Percentiles rank a stretch among this genome's conserved stretches.
These are phyloP conservation scores for Boletus barrowsii DNA, from an alignment of 768 basidiomycete species.

Conservation along the genomic window DNA sequence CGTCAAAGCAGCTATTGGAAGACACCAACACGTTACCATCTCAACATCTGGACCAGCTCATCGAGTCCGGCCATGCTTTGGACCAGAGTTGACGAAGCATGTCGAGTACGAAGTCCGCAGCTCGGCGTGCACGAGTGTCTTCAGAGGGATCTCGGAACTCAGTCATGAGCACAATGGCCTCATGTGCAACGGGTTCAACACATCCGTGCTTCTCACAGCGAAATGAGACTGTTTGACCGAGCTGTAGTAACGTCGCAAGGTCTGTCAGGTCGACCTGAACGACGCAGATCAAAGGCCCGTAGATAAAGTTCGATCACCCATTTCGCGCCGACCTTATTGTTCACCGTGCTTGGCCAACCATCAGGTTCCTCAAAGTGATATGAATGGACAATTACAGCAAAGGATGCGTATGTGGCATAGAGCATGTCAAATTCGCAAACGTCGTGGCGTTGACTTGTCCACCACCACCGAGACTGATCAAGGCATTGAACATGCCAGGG, in stretches of 20 bases:
- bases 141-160: neutral
- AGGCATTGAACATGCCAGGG: slow-evolving; percentile 37
- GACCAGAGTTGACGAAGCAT: too few species aligned
- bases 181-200: neutral
- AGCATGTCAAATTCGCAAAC: slow-evolving; percentile 74
- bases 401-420: slow-evolving; percentile 57
- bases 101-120: too few species aligned
- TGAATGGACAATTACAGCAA: slow-evolving; percentile 43
- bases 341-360: slow-evolving; percentile 54
- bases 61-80: too few species aligned
- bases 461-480: slow-evolving; percentile 74
- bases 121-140: neutral
- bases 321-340: slow-evolving; percentile 71
- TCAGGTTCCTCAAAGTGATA: neutral
- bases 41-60: too few species aligned
- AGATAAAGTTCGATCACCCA: slow-evolving; percentile 37
- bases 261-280: neutral
- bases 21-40: too few species aligned
- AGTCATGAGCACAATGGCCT: neutral
- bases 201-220: neutral
- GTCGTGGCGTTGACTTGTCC: slow-evolving; percentile 59
- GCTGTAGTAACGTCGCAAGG: neutral
- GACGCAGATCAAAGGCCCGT: neutral
- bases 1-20: too few species aligned
- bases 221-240: too few species aligned